Base-by-base conservation (phyloP, 176 grass and related monocot genomes). In the Saccharum officinarum region DNA sequence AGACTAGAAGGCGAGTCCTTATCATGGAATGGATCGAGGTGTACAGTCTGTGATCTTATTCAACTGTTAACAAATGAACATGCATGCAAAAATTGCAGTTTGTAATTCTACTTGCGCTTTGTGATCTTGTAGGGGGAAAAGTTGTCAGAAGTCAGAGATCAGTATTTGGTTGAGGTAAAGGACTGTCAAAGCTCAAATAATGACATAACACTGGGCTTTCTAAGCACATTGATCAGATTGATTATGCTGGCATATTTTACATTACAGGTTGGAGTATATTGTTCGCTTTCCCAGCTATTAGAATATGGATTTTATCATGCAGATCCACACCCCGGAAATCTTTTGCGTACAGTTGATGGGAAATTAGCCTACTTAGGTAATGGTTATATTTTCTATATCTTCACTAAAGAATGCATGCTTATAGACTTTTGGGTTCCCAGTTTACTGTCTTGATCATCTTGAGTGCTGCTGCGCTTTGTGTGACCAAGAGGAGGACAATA, bases 11-110 rank as follows among this genome's bases (percentile, higher is more conserved):
- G 34, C 83, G 83, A 46, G 93, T 98, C 37, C 93, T 98, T 41
- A 38, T 90, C 67, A 98, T 98, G 96, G 96, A 98, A 95, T 98
- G 96, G 96, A 88, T 98, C 76, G 93, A 98, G 93, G 96, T 98
- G 26, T 44, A 39, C 50, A 39, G 13, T 79, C 44, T 44, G 41
- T 81, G n/a, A 81, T 80, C 42, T 80, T 57, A 82, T 87, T 91
- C 26, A 65, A 55, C 65, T 50, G 40, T 84, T 67, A 57, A 54
- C 47, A 84, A 47, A 36, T 2, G 3, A 59, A 74, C 75, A 66
- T 72, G 25, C 80, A 78, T 45, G 14, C 30, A 75, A 18, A 80
- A 60, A 39, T 16, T 80, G 26, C 59, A 68, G 28, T 74, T 38
- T 41, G 28, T 72, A 55, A 86, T 55, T 65, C 45, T 74, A 66